phyloP scores from a whole-genome alignment of 208 protist species.

The Crithidia bombi region DNA sequence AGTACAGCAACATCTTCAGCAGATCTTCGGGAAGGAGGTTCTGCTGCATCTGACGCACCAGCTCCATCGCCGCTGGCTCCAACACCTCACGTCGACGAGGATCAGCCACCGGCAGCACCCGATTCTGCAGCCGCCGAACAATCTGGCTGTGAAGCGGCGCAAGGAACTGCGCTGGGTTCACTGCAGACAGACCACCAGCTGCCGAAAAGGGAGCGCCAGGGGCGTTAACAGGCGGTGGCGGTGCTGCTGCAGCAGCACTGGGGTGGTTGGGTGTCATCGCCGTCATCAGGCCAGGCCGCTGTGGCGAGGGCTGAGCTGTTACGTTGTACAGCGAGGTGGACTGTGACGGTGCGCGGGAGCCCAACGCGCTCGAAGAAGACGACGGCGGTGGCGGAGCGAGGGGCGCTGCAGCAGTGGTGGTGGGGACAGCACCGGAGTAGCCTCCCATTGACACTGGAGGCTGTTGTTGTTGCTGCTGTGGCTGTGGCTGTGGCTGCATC shows the following conservation, averaged over 20 bases:
- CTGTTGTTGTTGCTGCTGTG: constrained; percentile 10
- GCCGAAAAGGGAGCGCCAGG: constrained; percentile 17
- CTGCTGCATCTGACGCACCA: constrained; percentile 55
- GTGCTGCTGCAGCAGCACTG: constrained; percentile 2
- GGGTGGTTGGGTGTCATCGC: not conserved
- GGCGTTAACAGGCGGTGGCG: not conserved
- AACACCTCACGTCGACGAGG: constrained; percentile 46
- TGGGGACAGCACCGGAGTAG: not conserved
- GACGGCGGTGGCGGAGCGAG: constrained; percentile 2
- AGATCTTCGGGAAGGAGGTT: constrained; percentile 52
- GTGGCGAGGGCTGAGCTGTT: constrained; percentile 15
- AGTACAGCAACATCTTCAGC: constrained; percentile 49
- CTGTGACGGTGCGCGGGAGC: constrained; percentile 25
- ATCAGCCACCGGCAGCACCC: constrained; percentile 45
- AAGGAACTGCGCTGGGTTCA: constrained; percentile 20
- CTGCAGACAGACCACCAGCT: constrained; percentile 4
- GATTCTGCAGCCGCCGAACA: constrained; percentile 43
- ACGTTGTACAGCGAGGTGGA: constrained; percentile 32
- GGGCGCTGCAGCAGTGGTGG: not conserved
- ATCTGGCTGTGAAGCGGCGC: constrained; percentile 29
- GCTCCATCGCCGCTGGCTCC: constrained; percentile 56
- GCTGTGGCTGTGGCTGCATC: constrained; percentile 7
- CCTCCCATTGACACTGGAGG: constrained; percentile 1
- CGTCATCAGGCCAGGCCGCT: constrained; percentile 6
- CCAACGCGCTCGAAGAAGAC: constrained; percentile 3